phyloP scores from a whole-genome alignment of 805 yeast species.

The Debaryomyces maramus region DNA sequence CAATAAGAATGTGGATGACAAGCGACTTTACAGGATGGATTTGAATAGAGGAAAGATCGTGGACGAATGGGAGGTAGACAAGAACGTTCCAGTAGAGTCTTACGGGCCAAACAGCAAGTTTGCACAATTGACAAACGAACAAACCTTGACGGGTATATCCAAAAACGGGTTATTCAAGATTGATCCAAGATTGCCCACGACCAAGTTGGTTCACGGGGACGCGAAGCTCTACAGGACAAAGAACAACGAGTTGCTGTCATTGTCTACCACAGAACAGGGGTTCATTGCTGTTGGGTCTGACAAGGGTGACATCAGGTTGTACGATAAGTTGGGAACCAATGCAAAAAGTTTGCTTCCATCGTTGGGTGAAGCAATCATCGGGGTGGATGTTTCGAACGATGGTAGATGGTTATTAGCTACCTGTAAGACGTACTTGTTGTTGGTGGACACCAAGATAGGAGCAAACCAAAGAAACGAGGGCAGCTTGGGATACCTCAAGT shows the following conservation, averaged over 20 bases:
- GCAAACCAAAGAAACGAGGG: slow-evolving; percentile 60
- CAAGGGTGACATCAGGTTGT: slow-evolving; percentile 75
- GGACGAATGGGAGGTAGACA: slow-evolving; percentile 75
- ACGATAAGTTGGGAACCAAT: slow-evolving; percentile 66
- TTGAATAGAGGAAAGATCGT: slow-evolving; percentile 74
- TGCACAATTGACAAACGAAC: slow-evolving; percentile 71
- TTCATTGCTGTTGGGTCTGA: slow-evolving; percentile 72
- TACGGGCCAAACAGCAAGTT: slow-evolving; percentile 74
- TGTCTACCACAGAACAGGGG: slow-evolving; percentile 75
- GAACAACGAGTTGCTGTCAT: slow-evolving; percentile 50
- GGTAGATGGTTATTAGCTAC: slow-evolving; percentile 85
- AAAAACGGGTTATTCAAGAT: slow-evolving; percentile 65
- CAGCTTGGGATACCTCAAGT: slow-evolving; percentile 58
- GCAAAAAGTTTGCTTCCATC: slow-evolving; percentile 84
- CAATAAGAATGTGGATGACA: slow-evolving; percentile 41
- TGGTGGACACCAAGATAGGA: slow-evolving; percentile 65
- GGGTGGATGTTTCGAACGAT: slow-evolving; percentile 71
- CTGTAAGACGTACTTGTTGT: slow-evolving; percentile 65
- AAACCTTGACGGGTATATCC: slow-evolving; percentile 71
- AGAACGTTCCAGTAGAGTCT: slow-evolving; percentile 49
- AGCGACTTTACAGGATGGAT: slow-evolving; percentile 70
- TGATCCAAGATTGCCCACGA: slow-evolving; percentile 69
- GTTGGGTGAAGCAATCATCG: slow-evolving; percentile 70
- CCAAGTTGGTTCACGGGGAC: slow-evolving; percentile 58
- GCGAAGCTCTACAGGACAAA: slow-evolving; percentile 49